These are phyloP conservation scores for Paecilomyces niveus DNA, from an alignment of 2,329 filamentous ascomycete species.

Conservation along the genomic window DNA sequence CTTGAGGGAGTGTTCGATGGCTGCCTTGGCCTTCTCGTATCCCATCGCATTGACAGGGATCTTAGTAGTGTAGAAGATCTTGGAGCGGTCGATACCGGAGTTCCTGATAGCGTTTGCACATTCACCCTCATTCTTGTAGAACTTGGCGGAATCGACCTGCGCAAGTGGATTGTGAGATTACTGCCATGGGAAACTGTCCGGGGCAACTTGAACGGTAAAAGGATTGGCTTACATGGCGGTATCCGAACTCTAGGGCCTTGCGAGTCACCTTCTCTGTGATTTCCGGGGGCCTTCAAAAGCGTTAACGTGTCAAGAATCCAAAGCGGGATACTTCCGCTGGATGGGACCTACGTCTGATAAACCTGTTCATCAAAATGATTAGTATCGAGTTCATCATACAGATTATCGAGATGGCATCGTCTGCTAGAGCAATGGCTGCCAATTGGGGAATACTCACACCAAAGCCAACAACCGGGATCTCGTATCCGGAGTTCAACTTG, in stretches of 20 bases:
- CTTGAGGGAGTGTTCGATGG: conserved; percentile 57
- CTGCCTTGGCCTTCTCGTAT: conserved; percentile 59
- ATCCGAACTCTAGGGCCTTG: conserved; percentile 51
- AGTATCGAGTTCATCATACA: not conserved
- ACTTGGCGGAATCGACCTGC: conserved; percentile 51
- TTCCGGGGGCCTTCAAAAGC: conserved; percentile 42
- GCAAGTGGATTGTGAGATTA: not conserved
- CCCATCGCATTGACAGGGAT: conserved; percentile 45
- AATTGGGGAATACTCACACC: conserved; percentile 24
- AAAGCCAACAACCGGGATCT: conserved; percentile 35
- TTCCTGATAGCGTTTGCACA: conserved; percentile 47
- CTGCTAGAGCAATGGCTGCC: not conserved
- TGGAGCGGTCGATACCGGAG: conserved; percentile 45
- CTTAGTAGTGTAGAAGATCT: conserved; percentile 59
- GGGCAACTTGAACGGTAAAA: not conserved
- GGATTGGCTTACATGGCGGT: conserved; percentile 46
- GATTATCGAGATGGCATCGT: not conserved
- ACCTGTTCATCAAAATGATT: conserved; percentile 20
- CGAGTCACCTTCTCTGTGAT: conserved; percentile 51
- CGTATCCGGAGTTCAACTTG: conserved; percentile 32
- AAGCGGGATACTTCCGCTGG: too few relatives aligned
- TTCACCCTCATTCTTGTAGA: conserved; percentile 53
- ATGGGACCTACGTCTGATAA: conserved; percentile 30
- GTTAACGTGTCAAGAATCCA: not conserved
- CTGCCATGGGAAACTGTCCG: not conserved